A percentile compares a stretch with the other conserved stretches of the same genome.
Conservation (phyloP, 2,329 filamentous ascomycete species). For the Fusarium musae region DNA sequence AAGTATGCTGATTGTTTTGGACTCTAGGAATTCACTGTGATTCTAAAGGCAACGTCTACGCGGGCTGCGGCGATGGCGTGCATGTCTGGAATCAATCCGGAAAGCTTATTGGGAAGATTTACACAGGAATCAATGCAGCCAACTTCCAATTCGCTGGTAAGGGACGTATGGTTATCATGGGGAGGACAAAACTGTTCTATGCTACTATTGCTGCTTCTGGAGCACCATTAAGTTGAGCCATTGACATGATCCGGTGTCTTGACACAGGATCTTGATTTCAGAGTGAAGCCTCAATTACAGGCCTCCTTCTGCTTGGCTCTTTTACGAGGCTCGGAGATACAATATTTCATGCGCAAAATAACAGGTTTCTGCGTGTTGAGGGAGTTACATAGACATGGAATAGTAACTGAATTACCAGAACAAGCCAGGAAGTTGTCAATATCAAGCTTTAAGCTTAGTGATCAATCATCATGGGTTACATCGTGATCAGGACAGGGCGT, state of each 20-base stretch:
- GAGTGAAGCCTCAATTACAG: no score
- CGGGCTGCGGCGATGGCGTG: slow-evolving; percentile 60
- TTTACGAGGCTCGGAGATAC: no score
- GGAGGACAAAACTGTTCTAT: slow-evolving; percentile 51
- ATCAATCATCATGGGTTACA: background rate
- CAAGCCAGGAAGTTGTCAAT: background rate
- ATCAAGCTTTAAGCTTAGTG: background rate
- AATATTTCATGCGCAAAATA: background rate
- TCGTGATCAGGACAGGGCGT: background rate
- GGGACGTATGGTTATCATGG: slow-evolving; percentile 51
- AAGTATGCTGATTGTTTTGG: background rate
- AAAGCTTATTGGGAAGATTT: slow-evolving; percentile 66
- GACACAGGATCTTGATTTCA: background rate
- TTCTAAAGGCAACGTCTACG: slow-evolving; percentile 65
- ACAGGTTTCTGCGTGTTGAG: background rate
- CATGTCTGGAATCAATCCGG: slow-evolving; percentile 60
- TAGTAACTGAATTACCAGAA: background rate
- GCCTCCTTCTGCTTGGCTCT: background rate
- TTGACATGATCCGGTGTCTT: background rate
- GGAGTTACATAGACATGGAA: background rate
- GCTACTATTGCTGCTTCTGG: slow-evolving; percentile 41
- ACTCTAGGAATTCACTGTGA: slow-evolving; percentile 64
- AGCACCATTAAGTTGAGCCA: slow-evolving; percentile 10
- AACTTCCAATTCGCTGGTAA: slow-evolving; percentile 59
- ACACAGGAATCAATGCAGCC: slow-evolving; percentile 56